Evolutionary conservation across 768 basidiomycete genomes (phyloP).

Genomic region (Nidularia pulvinata): DNA sequence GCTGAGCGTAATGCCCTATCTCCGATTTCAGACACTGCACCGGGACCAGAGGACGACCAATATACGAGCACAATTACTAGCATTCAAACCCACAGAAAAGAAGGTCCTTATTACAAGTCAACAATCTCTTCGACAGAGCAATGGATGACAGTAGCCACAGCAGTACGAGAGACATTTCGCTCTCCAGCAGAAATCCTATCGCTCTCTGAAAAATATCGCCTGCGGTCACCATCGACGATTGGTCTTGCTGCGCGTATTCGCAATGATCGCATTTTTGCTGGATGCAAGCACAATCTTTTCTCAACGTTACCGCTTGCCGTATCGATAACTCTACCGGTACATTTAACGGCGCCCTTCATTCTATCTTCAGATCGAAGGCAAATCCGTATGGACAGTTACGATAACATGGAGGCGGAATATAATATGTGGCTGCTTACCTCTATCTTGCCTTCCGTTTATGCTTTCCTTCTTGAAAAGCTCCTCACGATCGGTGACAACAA

Average conservation of each 20-base stretch:
- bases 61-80: too few species aligned
- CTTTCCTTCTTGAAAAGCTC: constrained; percentile 30
- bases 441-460: constrained; percentile 33
- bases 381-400: constrained; percentile 36
- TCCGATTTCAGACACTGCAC: too few species aligned
- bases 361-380: constrained; percentile 43
- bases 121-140: constrained; percentile 5
- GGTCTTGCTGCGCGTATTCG: constrained; percentile 24
- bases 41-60: too few species aligned
- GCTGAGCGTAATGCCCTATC: too few species aligned
- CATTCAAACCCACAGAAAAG: too few species aligned
- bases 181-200: constrained; percentile 15
- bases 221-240: constrained; percentile 4
- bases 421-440: constrained; percentile 40
- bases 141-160: constrained; percentile 15
- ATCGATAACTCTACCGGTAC: constrained; percentile 36
- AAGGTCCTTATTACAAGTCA: too few species aligned
- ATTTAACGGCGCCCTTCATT: constrained; percentile 45
- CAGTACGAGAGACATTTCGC: constrained; percentile 14
- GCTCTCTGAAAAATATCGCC: neutral
- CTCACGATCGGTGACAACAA: constrained; percentile 11
- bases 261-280: constrained; percentile 1
- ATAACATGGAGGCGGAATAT: constrained; percentile 29
- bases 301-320: constrained; percentile 42
- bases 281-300: constrained; percentile 27